Evolutionary conservation across 345 rosid genomes (phyloP), one percentile per base, ranked within the genome.

Genomic region (Mallotus nudiflorus): DNA sequence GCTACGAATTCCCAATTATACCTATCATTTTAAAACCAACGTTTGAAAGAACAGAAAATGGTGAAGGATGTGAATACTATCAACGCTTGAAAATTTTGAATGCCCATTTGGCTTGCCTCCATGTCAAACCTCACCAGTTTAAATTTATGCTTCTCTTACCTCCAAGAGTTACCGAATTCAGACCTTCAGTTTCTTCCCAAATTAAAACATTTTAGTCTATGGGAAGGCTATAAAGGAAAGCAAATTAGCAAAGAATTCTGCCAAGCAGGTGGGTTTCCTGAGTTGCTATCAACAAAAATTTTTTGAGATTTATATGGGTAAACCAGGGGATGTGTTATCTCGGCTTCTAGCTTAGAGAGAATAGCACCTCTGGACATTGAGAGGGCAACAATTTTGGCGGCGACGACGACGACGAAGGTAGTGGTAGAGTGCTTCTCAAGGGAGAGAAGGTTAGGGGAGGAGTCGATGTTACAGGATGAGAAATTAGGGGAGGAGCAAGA

Each of bases 201-300:
- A 39, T 27, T 65, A 52, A 66, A 73, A 39, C 66, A 61, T 37
- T 71, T 73, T 27, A 1, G 2, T 5, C 51, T 73, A 18, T 33
- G 59, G 16, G 0, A 46, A 9, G 76, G 60, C 62, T 54, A 45
- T 48, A 65, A 55, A 12, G 75, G 37, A 15, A 72, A 33, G 49
- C 54, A 5, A 31, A 73, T 73, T 46, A 59, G 76, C 6, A 57
- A 65, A 8, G 76, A 73, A 22, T 73, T 73, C 19, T 66, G 76
- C 27, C 13, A 48, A 27, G 70, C 59, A n/a, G 71, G 76, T 9
- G 70, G 70, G 27, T 73, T 54, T 19, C 49, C 40, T 0, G 51
- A 33, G 51, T 35, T 66, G 9, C 16, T 7, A 53, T 59, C 45
- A 27, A 56, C 35, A 33, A 19, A 42, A 35, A 11, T 59, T 59